Base-by-base conservation (phyloP, 2,329 filamentous ascomycete species). In the Hypoxylon sp. region DNA sequence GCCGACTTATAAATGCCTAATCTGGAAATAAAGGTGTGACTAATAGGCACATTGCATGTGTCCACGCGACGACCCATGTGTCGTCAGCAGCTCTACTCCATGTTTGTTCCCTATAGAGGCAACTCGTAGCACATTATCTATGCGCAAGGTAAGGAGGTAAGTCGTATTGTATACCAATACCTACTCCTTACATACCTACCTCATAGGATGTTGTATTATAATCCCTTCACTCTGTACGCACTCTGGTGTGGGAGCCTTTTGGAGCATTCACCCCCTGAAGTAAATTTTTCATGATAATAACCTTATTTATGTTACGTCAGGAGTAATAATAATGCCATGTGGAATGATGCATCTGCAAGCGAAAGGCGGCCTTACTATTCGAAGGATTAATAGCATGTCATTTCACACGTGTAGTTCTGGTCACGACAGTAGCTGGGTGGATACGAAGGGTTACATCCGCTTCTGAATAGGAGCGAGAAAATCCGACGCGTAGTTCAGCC, bases 401-500 rank as follows among this genome's bases (percentile, higher is more conserved):
- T 44, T 44, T 44, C n/a, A 44, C 17, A 44, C 39, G 17, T 44
- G 39, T 44, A 8, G 39, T 22, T 17, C 39, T 22, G 39, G 39
- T 9, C 17, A 22, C 39, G 22, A 17, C 39, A 44, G n/a, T 19
- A 44, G 39, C 9, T 44, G 39, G 9, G 9, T 11, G 39, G 55
- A 39, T 50, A 59, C 5, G 6, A 11, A 50, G 39, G 39, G 39
- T 44, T 44, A 44, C 39, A 44, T 44, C 39, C 39, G 39, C 17
- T 11, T 10, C 39, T 44, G 17, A 44, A 44, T 44, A 22, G 39
- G 17, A 44, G 39, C 39, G 39, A 44, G 39, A 44, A 44, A 44
- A 44, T 44, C 39, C 39, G 39, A 11, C 9, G 39, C 39, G 39
- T 22, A 44, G 14, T 44, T 44, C 17, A 44, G 39, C 39, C 39